These are phyloP conservation scores for Nicotiana knightiana DNA, from an alignment of 257 asterid genomes.

Conservation along the genomic window DNA sequence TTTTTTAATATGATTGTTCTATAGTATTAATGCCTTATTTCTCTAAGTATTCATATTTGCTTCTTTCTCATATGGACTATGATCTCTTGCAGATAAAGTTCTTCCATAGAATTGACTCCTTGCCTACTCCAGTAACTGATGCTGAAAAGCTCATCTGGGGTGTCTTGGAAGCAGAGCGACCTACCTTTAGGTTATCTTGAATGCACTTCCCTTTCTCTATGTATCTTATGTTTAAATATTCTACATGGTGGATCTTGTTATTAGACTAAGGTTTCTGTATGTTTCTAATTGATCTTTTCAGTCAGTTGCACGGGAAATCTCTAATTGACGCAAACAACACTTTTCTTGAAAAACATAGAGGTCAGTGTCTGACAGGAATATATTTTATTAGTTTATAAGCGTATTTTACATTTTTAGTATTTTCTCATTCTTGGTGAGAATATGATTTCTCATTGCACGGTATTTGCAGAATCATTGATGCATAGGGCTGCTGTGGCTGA, in stretches of 20 bases:
- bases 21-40: not conserved
- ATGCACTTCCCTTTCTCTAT: not conserved
- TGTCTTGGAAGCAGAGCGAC: slow-evolving; percentile 80
- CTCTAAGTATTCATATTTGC: not conserved
- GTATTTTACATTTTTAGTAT: not conserved
- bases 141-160: slow-evolving; percentile 74
- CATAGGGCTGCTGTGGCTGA: slow-evolving; percentile 94
- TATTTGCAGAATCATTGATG: slow-evolving; percentile 61
- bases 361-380: slow-evolving; percentile 25
- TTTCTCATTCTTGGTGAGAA: not conserved
- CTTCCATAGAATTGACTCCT: slow-evolving; percentile 67
- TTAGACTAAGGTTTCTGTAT: slow-evolving; percentile 6
- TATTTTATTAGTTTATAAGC: not conserved
- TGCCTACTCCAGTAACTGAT: slow-evolving; percentile 66
- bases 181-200: slow-evolving; percentile 52
- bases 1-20: not conserved
- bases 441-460: slow-evolving; percentile 3
- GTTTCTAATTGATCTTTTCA: slow-evolving; percentile 23
- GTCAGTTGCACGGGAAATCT: slow-evolving; percentile 79
- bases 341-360: slow-evolving; percentile 72
- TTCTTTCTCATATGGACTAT: not conserved
- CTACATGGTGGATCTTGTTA: not conserved
- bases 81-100: slow-evolving; percentile 57
- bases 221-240: not conserved
- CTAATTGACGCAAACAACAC: slow-evolving; percentile 63